Conservation (phyloP, 2,329 filamentous ascomycete species). For the Fusarium sp. region DNA sequence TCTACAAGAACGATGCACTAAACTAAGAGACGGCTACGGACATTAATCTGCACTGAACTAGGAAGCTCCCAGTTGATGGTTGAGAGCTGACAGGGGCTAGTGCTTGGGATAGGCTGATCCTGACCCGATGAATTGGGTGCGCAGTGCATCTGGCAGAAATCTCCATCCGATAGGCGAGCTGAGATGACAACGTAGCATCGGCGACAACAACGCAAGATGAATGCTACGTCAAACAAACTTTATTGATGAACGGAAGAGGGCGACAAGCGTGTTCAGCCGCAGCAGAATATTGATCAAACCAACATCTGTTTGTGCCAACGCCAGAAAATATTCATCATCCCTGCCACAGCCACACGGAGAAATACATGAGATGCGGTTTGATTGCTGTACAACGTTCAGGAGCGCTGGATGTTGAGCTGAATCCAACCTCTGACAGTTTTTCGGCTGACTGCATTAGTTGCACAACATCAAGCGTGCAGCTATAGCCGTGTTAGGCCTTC, state of each 20-base stretch:
- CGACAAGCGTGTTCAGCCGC: neutral
- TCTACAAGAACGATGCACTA: conserved; percentile 24
- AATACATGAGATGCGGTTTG: conserved; percentile 16
- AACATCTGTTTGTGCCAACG: conserved; percentile 1
- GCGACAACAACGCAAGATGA: conserved; percentile 4
- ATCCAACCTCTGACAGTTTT: neutral
- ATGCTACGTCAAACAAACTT: conserved; percentile 3
- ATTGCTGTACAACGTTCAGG: conserved; percentile 18
- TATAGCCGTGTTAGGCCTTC: neutral
- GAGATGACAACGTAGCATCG: conserved; percentile 24
- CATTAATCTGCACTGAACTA: conserved; percentile 14
- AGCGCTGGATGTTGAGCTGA: neutral
- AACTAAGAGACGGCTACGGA: conserved; percentile 13
- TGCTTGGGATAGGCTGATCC: conserved; percentile 19
- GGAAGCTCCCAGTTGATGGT: conserved; percentile 13
- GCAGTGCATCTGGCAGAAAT: conserved; percentile 21
- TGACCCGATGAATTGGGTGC: conserved; percentile 35
- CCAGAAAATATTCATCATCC: conserved; percentile 1
- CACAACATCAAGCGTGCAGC: conserved; percentile 10
- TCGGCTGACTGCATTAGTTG: conserved; percentile 18
- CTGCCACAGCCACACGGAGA: neutral
- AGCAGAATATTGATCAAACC: neutral
- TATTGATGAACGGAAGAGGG: neutral
- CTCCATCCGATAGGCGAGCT: conserved; percentile 23
- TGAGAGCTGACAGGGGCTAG: conserved; percentile 5